Conservation (phyloP, 75 land plant genomes). For the Pinus albicaulis region DNA sequence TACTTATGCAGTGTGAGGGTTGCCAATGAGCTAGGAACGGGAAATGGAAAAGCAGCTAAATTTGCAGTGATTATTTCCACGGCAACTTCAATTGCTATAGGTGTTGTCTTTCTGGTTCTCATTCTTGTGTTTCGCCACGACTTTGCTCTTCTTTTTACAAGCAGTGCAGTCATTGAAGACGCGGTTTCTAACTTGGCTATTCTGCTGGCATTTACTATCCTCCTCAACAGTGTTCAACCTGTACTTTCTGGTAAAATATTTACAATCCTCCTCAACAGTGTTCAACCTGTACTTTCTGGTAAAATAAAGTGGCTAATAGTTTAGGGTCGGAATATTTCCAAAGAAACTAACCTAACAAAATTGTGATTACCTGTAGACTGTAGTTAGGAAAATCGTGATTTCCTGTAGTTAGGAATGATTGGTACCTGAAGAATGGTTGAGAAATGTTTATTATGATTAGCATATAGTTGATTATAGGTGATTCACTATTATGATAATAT, state of each 20-base stretch:
- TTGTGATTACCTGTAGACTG: no score
- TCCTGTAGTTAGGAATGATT: no score
- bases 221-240: conserved; percentile 38
- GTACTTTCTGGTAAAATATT: conserved; percentile 47
- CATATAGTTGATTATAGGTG: no score
- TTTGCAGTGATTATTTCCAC: conserved; percentile 20
- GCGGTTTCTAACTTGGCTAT: conserved; percentile 9
- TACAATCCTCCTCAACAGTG: no score
- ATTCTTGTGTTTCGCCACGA: conserved; percentile 10
- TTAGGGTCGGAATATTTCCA: no score
- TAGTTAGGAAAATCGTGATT: no score
- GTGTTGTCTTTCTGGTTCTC: conserved; percentile 9
- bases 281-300: no score
- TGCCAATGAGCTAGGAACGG: conserved; percentile 61
- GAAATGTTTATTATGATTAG: no score
- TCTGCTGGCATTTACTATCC: conserved; percentile 26
- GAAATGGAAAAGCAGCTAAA: conserved; percentile 33
- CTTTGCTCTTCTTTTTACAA: conserved; percentile 22
- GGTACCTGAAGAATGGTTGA: no score
- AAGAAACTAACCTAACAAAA: no score
- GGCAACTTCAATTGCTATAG: conserved; percentile 16
- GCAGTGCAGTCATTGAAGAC: conserved; percentile 9
- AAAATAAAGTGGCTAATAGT: no score
- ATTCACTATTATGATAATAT: no score
- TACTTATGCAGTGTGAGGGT: conserved; percentile 40